Percentiles rank a stretch among this genome's conserved stretches.
Evolutionary conservation across 2,329 filamentous ascomycete species (phyloP).

Genomic region (Sarocladiaceae sp.): DNA sequence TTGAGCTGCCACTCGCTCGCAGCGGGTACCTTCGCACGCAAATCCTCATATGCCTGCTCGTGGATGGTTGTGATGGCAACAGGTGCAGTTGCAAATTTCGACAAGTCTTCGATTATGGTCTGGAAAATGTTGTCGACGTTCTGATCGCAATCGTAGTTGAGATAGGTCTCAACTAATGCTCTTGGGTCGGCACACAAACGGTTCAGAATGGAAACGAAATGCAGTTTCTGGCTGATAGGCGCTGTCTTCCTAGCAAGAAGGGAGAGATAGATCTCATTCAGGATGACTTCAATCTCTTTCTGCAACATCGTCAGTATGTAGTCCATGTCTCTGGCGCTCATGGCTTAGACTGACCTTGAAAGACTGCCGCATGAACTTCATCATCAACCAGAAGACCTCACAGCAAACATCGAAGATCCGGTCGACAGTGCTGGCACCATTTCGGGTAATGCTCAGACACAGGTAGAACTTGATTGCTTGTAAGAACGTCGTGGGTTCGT

Average conservation of each 20-base stretch:
- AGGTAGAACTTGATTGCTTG: slow-evolving; percentile 97
- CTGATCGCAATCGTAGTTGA: slow-evolving; percentile 97
- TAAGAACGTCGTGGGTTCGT: slow-evolving; percentile 83
- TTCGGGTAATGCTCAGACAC: slow-evolving; percentile 89
- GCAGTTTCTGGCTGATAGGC: slow-evolving; percentile 85
- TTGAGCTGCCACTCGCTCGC: slow-evolving; percentile 79
- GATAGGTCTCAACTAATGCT: slow-evolving; percentile 88
- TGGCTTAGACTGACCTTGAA: slow-evolving; percentile 66
- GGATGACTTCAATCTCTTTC: slow-evolving; percentile 96
- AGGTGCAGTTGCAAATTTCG: slow-evolving; percentile 76
- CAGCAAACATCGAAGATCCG: slow-evolving; percentile 92
- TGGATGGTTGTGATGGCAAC: slow-evolving; percentile 71
- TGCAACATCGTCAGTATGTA: slow-evolving; percentile 35
- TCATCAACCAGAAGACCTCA: slow-evolving; percentile 97
- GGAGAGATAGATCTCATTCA: slow-evolving; percentile 95
- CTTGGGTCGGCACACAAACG: slow-evolving; percentile 81
- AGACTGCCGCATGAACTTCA: slow-evolving; percentile 87
- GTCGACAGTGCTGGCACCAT: slow-evolving; percentile 89
- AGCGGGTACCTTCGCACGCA: slow-evolving; percentile 56
- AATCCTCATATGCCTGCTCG: slow-evolving; percentile 84
- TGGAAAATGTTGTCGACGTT: slow-evolving; percentile 98
- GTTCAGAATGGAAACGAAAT: slow-evolving; percentile 82
- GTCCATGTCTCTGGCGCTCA: background rate
- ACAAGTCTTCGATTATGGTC: slow-evolving; percentile 87
- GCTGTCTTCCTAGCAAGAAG: slow-evolving; percentile 85